phyloP scores from a whole-genome alignment of 108 stramenopile genomes.

The Chaetoceros tenuissimus region DNA sequence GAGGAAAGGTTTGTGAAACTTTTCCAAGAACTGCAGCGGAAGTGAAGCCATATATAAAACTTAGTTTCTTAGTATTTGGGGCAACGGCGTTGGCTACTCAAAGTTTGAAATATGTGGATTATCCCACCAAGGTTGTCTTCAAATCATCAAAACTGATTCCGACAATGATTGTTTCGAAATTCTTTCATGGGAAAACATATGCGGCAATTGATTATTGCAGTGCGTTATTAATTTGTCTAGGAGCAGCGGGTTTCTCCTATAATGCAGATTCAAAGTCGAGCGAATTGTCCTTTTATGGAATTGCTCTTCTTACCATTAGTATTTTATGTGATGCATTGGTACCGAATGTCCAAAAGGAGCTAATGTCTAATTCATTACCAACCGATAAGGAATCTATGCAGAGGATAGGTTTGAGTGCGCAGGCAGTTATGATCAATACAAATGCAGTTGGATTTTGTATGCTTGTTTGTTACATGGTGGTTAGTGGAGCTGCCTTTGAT shows the following conservation, averaged over 20 bases:
- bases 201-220: constrained; percentile 36
- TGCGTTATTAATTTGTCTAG: constrained; percentile 43
- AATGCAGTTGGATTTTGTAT: constrained; percentile 44
- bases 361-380: constrained; percentile 28
- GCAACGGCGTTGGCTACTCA: constrained; percentile 44
- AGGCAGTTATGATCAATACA: constrained; percentile 51
- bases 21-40: constrained; percentile 32
- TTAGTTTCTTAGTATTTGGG: constrained; percentile 47
- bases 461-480: constrained; percentile 23
- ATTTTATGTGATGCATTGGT: constrained; percentile 64
- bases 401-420: constrained; percentile 35
- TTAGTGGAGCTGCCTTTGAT: constrained; percentile 18
- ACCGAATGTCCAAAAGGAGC: constrained; percentile 50
- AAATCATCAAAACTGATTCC: constrained; percentile 58
- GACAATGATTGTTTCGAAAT: constrained; percentile 53
- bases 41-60: constrained; percentile 30
- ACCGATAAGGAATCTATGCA: constrained; percentile 1
- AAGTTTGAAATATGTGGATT: constrained; percentile 48
- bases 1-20: constrained; percentile 24
- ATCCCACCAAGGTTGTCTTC: constrained; percentile 67
- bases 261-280: constrained; percentile 6
- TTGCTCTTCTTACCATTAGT: constrained; percentile 32
- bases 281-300: constrained; percentile 26
- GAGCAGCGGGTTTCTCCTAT: constrained; percentile 50
- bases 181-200: constrained; percentile 25